Conservation (phyloP, 2,329 filamentous ascomycete species). For the Gremmenia infestans region DNA sequence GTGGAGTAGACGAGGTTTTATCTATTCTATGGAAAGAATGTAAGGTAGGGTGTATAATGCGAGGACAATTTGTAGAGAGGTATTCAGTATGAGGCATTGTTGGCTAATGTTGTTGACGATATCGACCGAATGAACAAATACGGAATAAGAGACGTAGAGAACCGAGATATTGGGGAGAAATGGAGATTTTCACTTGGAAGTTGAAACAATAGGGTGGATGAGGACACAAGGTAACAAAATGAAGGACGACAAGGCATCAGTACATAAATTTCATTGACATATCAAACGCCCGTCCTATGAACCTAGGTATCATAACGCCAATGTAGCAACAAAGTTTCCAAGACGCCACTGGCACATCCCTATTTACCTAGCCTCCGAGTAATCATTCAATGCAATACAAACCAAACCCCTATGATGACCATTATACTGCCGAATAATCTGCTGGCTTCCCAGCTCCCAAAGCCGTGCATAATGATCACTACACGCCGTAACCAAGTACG, state of each 20-base stretch:
- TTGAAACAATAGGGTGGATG: not conserved
- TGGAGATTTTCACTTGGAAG: not conserved
- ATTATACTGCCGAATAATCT: slow-evolving; percentile 70
- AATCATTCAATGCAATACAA: slow-evolving; percentile 68
- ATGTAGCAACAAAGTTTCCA: not conserved
- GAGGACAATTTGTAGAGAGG: too few relatives aligned
- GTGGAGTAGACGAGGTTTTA: too few relatives aligned
- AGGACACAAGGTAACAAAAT: not conserved
- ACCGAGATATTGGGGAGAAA: too few relatives aligned
- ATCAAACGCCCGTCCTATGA: not conserved
- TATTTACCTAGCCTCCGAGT: slow-evolving; percentile 31
- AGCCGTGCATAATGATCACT: slow-evolving; percentile 69
- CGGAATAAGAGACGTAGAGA: too few relatives aligned
- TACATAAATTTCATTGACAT: not conserved
- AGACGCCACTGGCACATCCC: not conserved
- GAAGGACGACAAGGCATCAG: not conserved
- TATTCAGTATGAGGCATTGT: too few relatives aligned
- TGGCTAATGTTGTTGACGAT: too few relatives aligned
- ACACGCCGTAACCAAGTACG: slow-evolving; percentile 70
- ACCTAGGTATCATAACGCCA: not conserved
- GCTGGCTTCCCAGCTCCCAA: slow-evolving; percentile 66
- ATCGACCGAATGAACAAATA: too few relatives aligned
- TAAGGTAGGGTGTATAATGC: too few relatives aligned
- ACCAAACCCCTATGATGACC: slow-evolving; percentile 66
- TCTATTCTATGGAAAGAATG: too few relatives aligned